Base-by-base conservation (phyloP, 192 early-diverging fungal genomes). In the Umbelopsis ramanniana region DNA sequence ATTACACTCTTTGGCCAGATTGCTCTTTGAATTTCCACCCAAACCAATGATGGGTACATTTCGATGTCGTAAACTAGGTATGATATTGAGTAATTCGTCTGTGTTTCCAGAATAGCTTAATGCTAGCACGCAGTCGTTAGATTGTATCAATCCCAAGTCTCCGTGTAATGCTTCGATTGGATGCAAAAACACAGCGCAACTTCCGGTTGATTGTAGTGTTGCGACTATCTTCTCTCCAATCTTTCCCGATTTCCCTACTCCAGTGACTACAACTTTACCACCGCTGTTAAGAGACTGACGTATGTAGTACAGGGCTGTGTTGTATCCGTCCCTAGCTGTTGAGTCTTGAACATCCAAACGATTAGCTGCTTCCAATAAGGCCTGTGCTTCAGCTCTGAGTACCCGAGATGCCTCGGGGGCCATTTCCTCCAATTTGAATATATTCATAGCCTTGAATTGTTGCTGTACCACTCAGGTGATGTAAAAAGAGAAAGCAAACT, bases 241-340 rank as follows among this genome's bases (percentile, higher is more conserved):
- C 71, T 84, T 84, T 17, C 83, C 83, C 11, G 78, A 80, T 60
- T 84, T 84, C 0, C 83, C 83, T 6, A 84, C 83, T 19, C 83
- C 83, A 1, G 81, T 83, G 2, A 84, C 75, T 0, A 84, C 74
- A 15, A 84, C 69, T 47, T 84, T 84, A 12, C 83, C 83, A 6
- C 83, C 83, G 17, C 46, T 23, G 52, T 80, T 72, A 6, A 82
- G 47, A 11, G 81, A 46, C 6, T 71, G 68, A 37, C 75, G 75
- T 17, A 84, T 46, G 22, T 72, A 66, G 21, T 75, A 69, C 14
- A 82, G 72, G 33, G 81, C 81, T 11, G 74, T 50, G 15, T 75
- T 46, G 54, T 78, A 84, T n/a, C 79, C 79, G 21, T 81, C 54
- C 21, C 68, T 52, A 0, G 76, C 19, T 0, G 45, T 12, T 22